Percentiles rank a stretch among this genome's conserved stretches.
Evolutionary conservation across 352 stramenopile species (phyloP).

Genomic region (Aphanomyces invadans): DNA sequence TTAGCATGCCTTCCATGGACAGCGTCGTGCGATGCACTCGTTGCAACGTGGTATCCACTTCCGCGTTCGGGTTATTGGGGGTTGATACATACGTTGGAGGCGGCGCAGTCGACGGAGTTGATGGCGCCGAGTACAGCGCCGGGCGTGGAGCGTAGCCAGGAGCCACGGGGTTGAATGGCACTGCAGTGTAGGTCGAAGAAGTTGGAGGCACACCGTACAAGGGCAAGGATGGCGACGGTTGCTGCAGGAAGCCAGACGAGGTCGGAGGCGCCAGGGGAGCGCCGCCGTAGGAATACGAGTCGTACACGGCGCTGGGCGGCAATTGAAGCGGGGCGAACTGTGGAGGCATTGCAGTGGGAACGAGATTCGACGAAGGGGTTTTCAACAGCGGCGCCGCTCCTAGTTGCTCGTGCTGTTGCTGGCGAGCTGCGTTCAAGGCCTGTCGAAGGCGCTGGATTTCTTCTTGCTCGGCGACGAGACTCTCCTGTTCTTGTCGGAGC

Average conservation of each 20-base stretch:
- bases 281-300: neutral
- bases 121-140: neutral
- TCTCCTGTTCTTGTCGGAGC: neutral
- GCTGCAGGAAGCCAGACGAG: too few relatives aligned
- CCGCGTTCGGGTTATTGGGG: constrained; percentile 6
- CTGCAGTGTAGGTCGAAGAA: too few relatives aligned
- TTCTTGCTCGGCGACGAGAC: neutral
- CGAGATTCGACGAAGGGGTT: too few relatives aligned
- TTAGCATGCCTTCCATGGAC: constrained; percentile 64
- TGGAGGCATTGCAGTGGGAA: too few relatives aligned
- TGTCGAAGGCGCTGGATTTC: neutral
- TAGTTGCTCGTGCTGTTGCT: neutral
- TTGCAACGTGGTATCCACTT: constrained; percentile 58
- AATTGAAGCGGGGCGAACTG: neutral
- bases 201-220: too few relatives aligned
- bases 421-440: too few relatives aligned
- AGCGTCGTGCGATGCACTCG: constrained; percentile 66
- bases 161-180: too few relatives aligned
- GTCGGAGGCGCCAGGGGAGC: neutral
- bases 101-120: neutral
- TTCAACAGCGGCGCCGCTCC: neutral
- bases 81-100: neutral
- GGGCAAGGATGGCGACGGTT: too few relatives aligned
- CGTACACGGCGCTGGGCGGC: neutral
- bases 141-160: neutral